A percentile compares a stretch with the other conserved stretches of the same genome.
These are phyloP conservation scores for Chaetomium fimeti DNA, from an alignment of 495 filamentous ascomycete genomes.

Conservation along the genomic window DNA sequence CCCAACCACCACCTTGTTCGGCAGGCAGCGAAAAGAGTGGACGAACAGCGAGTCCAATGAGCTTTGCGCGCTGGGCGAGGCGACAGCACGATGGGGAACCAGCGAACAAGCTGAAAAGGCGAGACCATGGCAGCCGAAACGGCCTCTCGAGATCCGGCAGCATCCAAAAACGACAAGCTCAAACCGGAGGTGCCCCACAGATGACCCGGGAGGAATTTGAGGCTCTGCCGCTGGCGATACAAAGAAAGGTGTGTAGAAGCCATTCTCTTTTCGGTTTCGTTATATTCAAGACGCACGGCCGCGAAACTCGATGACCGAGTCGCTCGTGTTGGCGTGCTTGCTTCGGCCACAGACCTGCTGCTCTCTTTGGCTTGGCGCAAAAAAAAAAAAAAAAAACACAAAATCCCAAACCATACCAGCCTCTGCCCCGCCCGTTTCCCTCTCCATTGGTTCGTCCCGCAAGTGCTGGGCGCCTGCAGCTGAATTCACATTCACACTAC, in stretches of 20 bases:
- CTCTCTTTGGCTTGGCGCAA: constrained; percentile 17
- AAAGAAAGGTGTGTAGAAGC: constrained; percentile 53
- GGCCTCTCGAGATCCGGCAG: constrained; percentile 30
- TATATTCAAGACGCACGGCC: constrained; percentile 8
- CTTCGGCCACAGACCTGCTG: not conserved
- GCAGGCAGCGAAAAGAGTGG: constrained; percentile 26
- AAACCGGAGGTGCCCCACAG: constrained; percentile 31
- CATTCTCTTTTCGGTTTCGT: constrained; percentile 20
- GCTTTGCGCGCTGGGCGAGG: constrained; percentile 32
- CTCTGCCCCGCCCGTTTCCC: not conserved
- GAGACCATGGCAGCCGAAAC: constrained; percentile 24
- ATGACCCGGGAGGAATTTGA: constrained; percentile 45
- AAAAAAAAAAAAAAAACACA: not conserved
- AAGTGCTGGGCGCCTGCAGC: constrained; percentile 32
- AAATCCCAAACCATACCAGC: not conserved
- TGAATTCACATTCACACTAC: constrained; percentile 29
- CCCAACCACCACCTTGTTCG: constrained; percentile 30
- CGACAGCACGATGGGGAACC: constrained; percentile 27
- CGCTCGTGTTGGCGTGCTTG: constrained; percentile 2
- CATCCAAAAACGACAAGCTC: constrained; percentile 30
- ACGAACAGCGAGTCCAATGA: constrained; percentile 30
- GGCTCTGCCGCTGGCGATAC: constrained; percentile 55
- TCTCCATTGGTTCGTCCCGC: constrained; percentile 30
- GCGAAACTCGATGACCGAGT: constrained; percentile 1
- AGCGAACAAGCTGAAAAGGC: constrained; percentile 12